Evolutionary conservation across 495 filamentous ascomycete species (phyloP).

Genomic region (Podospora comata): DNA sequence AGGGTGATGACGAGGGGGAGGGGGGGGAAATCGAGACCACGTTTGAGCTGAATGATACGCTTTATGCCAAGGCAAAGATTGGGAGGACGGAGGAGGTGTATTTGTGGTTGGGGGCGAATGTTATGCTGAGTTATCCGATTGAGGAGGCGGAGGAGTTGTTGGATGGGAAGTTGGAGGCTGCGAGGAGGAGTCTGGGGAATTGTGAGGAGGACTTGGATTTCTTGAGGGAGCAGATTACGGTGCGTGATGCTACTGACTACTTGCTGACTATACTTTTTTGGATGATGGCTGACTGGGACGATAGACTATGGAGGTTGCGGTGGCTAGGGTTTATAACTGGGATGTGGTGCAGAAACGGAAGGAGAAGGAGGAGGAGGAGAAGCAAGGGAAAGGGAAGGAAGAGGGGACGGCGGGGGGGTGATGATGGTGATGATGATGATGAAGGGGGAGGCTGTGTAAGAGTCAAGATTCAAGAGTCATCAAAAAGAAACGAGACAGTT

Average conservation of each 20-base stretch:
- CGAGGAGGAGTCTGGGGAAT: constrained; percentile 70
- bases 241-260: constrained; percentile 38
- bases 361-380: constrained; percentile 70
- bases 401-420: constrained; percentile 27
- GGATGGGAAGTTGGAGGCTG: constrained; percentile 70
- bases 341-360: constrained; percentile 91
- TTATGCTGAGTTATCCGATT: constrained; percentile 94
- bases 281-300: neutral
- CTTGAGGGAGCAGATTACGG: constrained; percentile 92
- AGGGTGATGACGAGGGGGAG: constrained; percentile 31
- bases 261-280: neutral
- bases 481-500: neutral
- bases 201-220: constrained; percentile 98
- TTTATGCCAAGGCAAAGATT: constrained; percentile 84
- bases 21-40: constrained; percentile 77
- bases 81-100: constrained; percentile 88
- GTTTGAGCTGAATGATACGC: constrained; percentile 94
- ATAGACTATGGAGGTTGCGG: constrained; percentile 93
- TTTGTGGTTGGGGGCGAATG: constrained; percentile 96
- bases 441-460: neutral
- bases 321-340: constrained; percentile 98
- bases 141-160: constrained; percentile 80
- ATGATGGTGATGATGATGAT: neutral
- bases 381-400: constrained; percentile 32
- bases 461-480: neutral